phyloP scores from a whole-genome alignment of 495 filamentous ascomycete genomes.

The Oidiodendron maius region DNA sequence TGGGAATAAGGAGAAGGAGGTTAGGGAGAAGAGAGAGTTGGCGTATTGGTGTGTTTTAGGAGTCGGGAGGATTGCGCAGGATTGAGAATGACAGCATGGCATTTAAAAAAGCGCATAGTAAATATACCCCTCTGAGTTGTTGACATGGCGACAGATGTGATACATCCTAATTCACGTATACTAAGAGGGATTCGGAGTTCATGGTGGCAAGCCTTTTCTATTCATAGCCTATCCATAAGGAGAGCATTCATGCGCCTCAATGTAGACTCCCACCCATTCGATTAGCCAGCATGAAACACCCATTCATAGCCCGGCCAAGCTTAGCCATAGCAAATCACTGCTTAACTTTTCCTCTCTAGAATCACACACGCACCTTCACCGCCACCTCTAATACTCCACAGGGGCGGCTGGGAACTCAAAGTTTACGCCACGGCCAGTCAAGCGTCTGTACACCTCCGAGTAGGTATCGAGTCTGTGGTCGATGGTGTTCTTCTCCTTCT shows the following conservation, averaged over 20 bases:
- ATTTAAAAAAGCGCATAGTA: not conserved
- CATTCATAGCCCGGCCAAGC: too few species aligned
- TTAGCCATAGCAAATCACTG: too few species aligned
- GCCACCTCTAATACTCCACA: constrained; percentile 68
- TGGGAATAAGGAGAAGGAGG: constrained; percentile 36
- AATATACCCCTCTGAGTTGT: constrained; percentile 26
- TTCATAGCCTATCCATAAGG: not conserved
- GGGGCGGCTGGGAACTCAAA: constrained; percentile 94
- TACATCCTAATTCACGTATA: too few species aligned
- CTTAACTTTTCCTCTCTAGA: too few species aligned
- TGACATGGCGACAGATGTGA: too few species aligned
- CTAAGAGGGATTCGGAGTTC: not conserved
- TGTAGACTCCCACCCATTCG: too few species aligned
- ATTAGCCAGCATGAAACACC: too few species aligned
- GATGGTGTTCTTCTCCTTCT: constrained; percentile 98
- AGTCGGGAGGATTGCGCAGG: constrained; percentile 61
- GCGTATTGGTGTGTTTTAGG: constrained; percentile 95
- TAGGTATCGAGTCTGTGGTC: constrained; percentile 99
- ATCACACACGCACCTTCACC: too few species aligned
- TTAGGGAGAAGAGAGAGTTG: constrained; percentile 67
- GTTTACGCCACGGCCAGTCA: constrained; percentile 87
- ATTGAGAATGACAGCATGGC: constrained; percentile 9
- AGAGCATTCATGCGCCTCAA: not conserved
- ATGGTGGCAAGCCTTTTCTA: not conserved
- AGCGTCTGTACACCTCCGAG: constrained; percentile 92